Evolutionary conservation across 352 stramenopile species (phyloP), one percentile per base, ranked within the genome.

Genomic region (Globisporangium okanoganense): DNA sequence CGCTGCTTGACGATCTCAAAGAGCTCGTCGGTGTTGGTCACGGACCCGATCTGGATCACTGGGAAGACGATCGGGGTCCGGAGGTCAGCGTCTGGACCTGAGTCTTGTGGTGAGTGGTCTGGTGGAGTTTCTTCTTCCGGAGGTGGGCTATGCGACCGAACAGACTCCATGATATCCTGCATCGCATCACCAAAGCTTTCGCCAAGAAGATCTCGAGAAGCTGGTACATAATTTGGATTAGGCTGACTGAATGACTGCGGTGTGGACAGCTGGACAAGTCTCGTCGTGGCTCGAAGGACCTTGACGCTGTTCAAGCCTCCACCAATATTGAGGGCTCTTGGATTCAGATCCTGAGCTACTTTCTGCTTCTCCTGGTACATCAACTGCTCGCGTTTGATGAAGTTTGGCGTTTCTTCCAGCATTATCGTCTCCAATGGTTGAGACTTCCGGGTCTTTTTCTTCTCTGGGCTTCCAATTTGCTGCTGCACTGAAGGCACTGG

Each of bases 1-100:
- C 73, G 68, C 43, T 82, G 71, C 27, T 76, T 77, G 18, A 80
- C 65, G 33, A 85, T 74, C 51, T 85, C 73, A 51, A 85, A 71
- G 20, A 80, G 56, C 48, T 85, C 75, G 51, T 85, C 71, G 0
- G 75, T 80, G 58, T 75, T 85, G 18, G 73, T 74, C n/a, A 75
- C 54, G 1, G 64, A 74, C 22, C 72, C 72, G 20, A 80, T 65
- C 18, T 76, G 72, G 27, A 80, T 76, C 16, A 76, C 14, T 14
- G 72, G 69, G 22, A 85, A 58, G 4, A 58, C 29, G 6, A 65
- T 54, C n/a, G 29, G 27, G 2, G 57, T 25, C 5, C 6, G 29
- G 4, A 22, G 14, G 35, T 47, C 20, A 14, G n/a, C 22, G 22
- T 22, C n/a, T n/a, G n/a, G n/a, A n/a, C n/a, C n/a, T n/a, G n/a